phyloP scores from a whole-genome alignment of 2,329 filamentous ascomycete species.

The Colletotrichum incanum region DNA sequence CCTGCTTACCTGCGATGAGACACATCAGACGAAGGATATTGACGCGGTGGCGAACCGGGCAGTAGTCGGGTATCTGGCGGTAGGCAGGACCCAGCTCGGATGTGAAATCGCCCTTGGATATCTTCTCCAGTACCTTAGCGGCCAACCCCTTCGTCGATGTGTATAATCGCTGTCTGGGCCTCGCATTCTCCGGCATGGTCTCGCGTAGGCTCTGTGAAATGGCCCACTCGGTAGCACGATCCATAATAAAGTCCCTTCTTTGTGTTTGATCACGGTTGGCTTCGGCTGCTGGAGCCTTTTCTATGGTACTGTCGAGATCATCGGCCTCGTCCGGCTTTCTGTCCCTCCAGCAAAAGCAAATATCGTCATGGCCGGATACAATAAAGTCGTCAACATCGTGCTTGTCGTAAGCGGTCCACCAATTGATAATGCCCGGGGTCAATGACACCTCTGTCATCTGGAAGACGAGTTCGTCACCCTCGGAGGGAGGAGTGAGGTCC shows the following conservation, averaged over 20 bases:
- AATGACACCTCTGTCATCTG: conserved; percentile 73
- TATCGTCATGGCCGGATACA: conserved; percentile 60
- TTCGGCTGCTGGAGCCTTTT: neutral
- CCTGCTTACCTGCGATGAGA: conserved; percentile 68
- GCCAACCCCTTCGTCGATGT: neutral
- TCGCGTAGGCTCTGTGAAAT: conserved; percentile 17
- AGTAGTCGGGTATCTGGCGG: conserved; percentile 71
- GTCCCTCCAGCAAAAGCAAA: conserved; percentile 52
- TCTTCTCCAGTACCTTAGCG: conserved; percentile 45
- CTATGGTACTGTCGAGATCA: neutral
- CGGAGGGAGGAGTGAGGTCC: conserved; percentile 73
- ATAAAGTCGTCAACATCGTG: conserved; percentile 51
- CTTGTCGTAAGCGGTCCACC: conserved; percentile 62
- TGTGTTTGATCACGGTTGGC: neutral
- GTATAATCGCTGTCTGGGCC: neutral
- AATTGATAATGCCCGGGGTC: conserved; percentile 68
- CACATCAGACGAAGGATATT: conserved; percentile 76
- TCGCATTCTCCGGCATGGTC: neutral
- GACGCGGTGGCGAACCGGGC: conserved; percentile 73
- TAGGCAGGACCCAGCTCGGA: conserved; percentile 47
- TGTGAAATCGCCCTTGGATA: conserved; percentile 41
- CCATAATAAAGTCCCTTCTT: neutral
- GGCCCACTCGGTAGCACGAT: conserved; percentile 6
- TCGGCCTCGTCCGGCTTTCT: neutral
- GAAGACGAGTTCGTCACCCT: conserved; percentile 75